Evolutionary conservation across 768 basidiomycete species (phyloP), one percentile per base, ranked within the genome.

Genomic region (Pleurotus tuoliensis): DNA sequence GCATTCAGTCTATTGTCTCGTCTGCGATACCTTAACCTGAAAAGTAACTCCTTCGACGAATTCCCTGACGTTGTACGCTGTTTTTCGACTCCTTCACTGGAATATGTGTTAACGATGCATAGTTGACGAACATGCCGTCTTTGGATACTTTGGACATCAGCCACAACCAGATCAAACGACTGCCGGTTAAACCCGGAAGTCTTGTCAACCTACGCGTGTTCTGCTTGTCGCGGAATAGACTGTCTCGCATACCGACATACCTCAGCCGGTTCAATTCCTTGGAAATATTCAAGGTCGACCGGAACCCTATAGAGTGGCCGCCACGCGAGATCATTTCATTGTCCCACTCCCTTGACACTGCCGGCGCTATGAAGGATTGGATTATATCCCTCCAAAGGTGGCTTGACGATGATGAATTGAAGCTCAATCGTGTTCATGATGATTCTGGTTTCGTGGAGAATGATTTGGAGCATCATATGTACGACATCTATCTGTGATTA

Each of bases 241-340:
- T 99, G 58, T 79, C 81, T 38, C 78, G 82, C 15, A 77, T 99
- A 2, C 97, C 96, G 2, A 63, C 76, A 6, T 98, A 95, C 69
- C 68, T 99, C 48, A 69, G 80, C 3, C 80, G 85, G 51, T 96
- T 97, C 66, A 71, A 72, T 27, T 75, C 80, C 50, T 76, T 99
- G 40, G 83, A 84, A 47, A 80, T 97, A 30, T 77, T 98, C 63
- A 92, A 92, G 69, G 75, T 91, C 7, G 94, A 96, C 61, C 84
- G 88, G 60, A 98, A 99, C 66, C 95, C 95, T 3, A 80, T 97
- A 39, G 89, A 94, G 69, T 98, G 94, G 93, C 96, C 96, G 0
- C 89, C 92, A 5, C 80, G 75, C 59, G 57, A 73, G 47, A 73
- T 88, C 12, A 66, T 87, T 66, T 79, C 80, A 44, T 64, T 68